Base-by-base conservation (phyloP, 768 basidiomycete genomes). In the Sistotremastrum niveocremeum region DNA sequence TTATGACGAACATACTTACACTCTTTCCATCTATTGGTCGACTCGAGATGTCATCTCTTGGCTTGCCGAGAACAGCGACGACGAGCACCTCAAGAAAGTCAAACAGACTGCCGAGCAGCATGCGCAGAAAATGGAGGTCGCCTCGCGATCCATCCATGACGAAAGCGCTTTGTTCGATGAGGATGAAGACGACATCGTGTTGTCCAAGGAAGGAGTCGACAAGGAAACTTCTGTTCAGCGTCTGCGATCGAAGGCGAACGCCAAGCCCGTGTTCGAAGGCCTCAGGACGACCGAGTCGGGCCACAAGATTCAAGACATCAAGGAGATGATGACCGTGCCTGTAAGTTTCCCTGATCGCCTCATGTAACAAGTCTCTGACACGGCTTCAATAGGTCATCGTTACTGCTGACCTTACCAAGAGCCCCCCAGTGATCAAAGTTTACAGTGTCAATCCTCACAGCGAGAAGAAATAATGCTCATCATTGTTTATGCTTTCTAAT, bases 271-370 rank as follows among this genome's bases (percentile, higher is more conserved):
- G 50, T 95, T 94, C 56, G 88, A 94, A 59, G 90, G 89, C 9
- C 62, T 94, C 52, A 75, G 80, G 62, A 67, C 70, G 35, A 82
- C 77, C 0, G 51, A 72, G 9, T 67, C 81, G 40, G 87, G 86
- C n/a, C 94, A 98, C 65, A 84, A 77, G 70, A 87, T 95, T 54
- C 94, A 98, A 65, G 91, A 93, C 60, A 87, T 98, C 59, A 79
- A 73, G 54, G 91, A 95, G 61, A 64, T 95, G 56, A 89, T 89
- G 85, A 87, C 76, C 40, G 86, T 95, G 35, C 91, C 90, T 46
- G 90, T 91, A 65, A 55, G 82, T 73, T 9, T 10, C 46, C 28
- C 20, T 30, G 3, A 34, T 46, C 7, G 51, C 41, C 33, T 20
- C 41, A 30, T 31, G 2, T 39, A 34, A 39, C n/a, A 11, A 39